Conservation (phyloP, 1,284 basidiomycete species). For the Pseudozyma tsukubaensis region DNA sequence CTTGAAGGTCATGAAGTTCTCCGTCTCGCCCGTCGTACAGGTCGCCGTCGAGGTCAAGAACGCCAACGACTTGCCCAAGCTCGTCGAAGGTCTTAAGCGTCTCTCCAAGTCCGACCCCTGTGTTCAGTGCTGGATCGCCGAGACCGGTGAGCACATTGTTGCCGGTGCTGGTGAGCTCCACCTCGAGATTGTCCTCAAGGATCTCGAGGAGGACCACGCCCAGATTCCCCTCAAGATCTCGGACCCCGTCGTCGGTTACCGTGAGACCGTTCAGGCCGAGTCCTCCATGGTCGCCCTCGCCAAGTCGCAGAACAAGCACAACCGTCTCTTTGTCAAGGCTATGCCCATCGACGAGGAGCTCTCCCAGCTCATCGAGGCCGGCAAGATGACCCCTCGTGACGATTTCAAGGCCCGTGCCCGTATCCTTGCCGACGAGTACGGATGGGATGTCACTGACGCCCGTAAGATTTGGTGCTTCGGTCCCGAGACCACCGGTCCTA, state of each 20-base stretch:
- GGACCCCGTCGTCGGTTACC: conserved; percentile 97
- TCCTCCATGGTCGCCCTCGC: conserved; percentile 96
- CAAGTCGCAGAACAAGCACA: conserved; percentile 99
- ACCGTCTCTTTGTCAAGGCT: conserved; percentile 95
- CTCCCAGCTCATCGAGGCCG: conserved; percentile 88
- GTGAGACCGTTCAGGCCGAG: conserved; percentile 97
- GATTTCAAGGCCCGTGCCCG: conserved; percentile 98
- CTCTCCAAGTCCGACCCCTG: conserved; percentile 99
- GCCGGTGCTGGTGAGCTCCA: conserved; percentile 99
- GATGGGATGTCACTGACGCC: conserved; percentile 99
- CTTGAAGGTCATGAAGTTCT: conserved; percentile 96
- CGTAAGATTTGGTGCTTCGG: conserved; percentile 99
- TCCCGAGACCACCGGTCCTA: conserved; percentile 96
- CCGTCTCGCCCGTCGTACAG: conserved; percentile 97
- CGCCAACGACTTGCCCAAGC: conserved; percentile 97
- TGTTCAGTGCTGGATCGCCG: conserved; percentile 93
- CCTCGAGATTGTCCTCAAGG: conserved; percentile 99
- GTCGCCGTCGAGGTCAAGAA: conserved; percentile 99
- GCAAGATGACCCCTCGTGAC: conserved; percentile 89
- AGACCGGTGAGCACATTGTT: conserved; percentile 97
- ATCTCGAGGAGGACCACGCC: conserved; percentile 99
- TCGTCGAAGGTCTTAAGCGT: conserved; percentile 99
- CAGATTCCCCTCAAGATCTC: conserved; percentile 99
- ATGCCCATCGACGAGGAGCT: conserved; percentile 93
- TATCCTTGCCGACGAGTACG: conserved; percentile 92